Base-by-base conservation (phyloP, 2,329 filamentous ascomycete species). In the Phialophora macrospora region DNA sequence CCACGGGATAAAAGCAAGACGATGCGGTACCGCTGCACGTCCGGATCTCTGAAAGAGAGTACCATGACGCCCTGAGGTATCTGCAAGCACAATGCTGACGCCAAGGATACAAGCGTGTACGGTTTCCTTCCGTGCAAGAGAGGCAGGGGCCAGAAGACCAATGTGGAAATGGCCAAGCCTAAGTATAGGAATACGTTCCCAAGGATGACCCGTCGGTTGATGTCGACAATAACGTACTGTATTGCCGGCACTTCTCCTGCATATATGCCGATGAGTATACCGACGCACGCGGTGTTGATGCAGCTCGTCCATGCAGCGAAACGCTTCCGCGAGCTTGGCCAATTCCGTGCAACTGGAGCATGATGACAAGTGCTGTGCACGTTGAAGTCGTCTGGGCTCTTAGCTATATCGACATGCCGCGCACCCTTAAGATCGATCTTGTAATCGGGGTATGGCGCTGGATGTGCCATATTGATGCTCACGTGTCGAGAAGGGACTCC, bases 231-330 rank as follows among this genome's bases (percentile, higher is more conserved):
- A 72, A 87, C 88, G 75, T 92, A 92, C 74, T 93, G 90, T 28
- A 93, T 91, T 3, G 87, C 86, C n/a, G 90, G 90, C 0, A 92
- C 90, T 70, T 92, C 84, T 2, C 90, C 91, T 62, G 89, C 88
- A 74, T 93, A 94, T 24, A 93, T 89, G 0, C 91, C 90, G 64
- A 91, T 80, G 24, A 92, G 80, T 28, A 90, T 79, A 0, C 90
- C 90, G 54, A 93, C 82, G 61, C 92, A 80, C 14, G 88, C 87
- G 5, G 90, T 92, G 71, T 90, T 92, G 70, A 89, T 79, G 73
- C 91, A 93, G 9, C 89, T 87, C 64, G 92, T 85, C 3, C 82
- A 77, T 3, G 91, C 90, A 26, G 87, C 84, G 66, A 90, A 85
- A 65, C 89, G 80, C 76, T 93, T 94, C 69, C 89, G 86, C 22